Percentiles rank a stretch among this genome's conserved stretches.
phyloP scores from a whole-genome alignment of 2,329 filamentous ascomycete genomes.

The Aaosphaeria arxii region DNA sequence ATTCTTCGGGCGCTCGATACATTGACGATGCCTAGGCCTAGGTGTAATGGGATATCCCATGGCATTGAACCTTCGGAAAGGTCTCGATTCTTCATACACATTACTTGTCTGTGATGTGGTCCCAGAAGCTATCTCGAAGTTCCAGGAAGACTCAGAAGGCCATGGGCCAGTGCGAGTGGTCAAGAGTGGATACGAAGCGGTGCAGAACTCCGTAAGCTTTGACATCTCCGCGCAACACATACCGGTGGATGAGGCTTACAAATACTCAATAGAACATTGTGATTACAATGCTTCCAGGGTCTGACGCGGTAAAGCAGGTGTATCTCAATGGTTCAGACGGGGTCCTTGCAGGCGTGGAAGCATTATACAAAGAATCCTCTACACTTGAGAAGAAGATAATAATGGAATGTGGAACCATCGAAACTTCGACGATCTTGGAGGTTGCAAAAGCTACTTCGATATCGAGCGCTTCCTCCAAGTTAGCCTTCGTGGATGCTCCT shows the following conservation, averaged over 20 bases:
- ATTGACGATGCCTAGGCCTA: constrained; percentile 19
- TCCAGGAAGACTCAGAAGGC: constrained; percentile 34
- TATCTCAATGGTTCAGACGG: constrained; percentile 42
- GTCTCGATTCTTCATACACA: constrained; percentile 26
- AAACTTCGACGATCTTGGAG: constrained; percentile 75
- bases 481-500: constrained; percentile 85
- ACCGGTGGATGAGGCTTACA: not conserved
- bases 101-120: constrained; percentile 41
- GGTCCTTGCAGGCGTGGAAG: constrained; percentile 39
- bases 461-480: constrained; percentile 47
- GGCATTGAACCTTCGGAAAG: constrained; percentile 40
- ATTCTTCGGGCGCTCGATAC: not conserved
- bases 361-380: constrained; percentile 22
- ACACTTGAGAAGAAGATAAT: constrained; percentile 64
- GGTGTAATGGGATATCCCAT: constrained; percentile 45
- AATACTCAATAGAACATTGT: constrained; percentile 28
- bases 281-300: constrained; percentile 43
- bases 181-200: constrained; percentile 38
- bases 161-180: constrained; percentile 37
- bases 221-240: too few species aligned
- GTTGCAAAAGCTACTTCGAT: constrained; percentile 67
- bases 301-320: constrained; percentile 35
- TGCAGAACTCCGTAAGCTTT: constrained; percentile 29
- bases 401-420: constrained; percentile 97
- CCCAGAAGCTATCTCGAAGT: constrained; percentile 33